Evolutionary conservation across 2,329 filamentous ascomycete genomes (phyloP), one percentile per base, ranked within the genome.

Genomic region (Alternaria alternata): DNA sequence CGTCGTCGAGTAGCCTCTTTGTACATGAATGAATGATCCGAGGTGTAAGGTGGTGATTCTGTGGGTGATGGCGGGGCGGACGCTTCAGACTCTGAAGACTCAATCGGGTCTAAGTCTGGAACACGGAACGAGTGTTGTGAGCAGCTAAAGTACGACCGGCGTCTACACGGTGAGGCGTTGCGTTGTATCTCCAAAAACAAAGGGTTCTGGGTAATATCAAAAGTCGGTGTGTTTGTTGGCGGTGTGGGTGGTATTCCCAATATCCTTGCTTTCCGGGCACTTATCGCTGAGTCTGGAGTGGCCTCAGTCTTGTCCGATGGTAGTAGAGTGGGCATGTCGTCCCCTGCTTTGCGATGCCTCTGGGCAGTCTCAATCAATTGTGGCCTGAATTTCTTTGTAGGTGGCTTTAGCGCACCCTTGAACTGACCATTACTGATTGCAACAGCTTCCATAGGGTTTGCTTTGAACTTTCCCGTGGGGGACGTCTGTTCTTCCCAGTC

Each of bases 281-380:
- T 72, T n/a, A 68, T 63, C 34, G 62, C 51, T 32, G 71, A 65
- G 16, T 73, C 88, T 38, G 88, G 87, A 0, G 86, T 87, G 56
- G 89, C 89, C 72, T 93, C 90, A 36, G 91, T 93, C 80, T 89
- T 91, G 79, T 91, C 88, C 59, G 86, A 85, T 11, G 86, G 87
- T 54, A 83, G 84, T 22, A 88, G 87, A 30, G 88, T 86, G 20
- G 88, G 88, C 6, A 84, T 84, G 1, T 84, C 78, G 68, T 93
- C 89, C 20, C 88, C 88, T 16, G 86, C 86, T 70, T 88, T 88
- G 64, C 90, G 87, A 34, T 88, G 88, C 54, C 93, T 85, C 69
- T 88, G 87, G 4, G 90, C 90, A 3, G 91, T 94, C 78, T 94
- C 92, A 63, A 96, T 89, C 56, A 96, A 82, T 71, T 94, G 90